Evolutionary conservation across 768 basidiomycete genomes (phyloP).

Genomic region (Lentinula sp.): DNA sequence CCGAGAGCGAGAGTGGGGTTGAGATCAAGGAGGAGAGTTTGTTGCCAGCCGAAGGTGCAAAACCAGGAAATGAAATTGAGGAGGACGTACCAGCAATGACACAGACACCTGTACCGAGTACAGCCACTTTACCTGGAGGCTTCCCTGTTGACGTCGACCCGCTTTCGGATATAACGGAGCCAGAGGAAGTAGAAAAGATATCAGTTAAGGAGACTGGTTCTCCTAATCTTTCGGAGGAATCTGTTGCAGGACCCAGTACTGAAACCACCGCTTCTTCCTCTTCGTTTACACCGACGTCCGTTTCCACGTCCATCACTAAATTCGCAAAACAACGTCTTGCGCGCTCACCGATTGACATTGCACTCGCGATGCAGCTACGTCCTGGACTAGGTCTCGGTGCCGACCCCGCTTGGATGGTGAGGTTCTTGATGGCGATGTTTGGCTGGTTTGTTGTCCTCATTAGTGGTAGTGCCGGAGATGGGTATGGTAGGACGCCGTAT

Average conservation of each 20-base stretch:
- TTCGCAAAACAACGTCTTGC: slow-evolving; percentile 17
- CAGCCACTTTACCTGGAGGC: slow-evolving; percentile 21
- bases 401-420: slow-evolving; percentile 74
- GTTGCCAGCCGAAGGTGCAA: neutral
- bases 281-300: slow-evolving; percentile 7
- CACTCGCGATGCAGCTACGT: slow-evolving; percentile 72
- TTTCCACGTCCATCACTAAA: slow-evolving; percentile 7
- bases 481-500: neutral
- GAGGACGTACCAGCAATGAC: neutral
- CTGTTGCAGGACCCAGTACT: neutral
- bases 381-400: slow-evolving; percentile 66
- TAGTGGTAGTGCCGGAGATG: slow-evolving; percentile 25
- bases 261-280: slow-evolving; percentile 2
- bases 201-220: neutral
- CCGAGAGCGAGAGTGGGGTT: neutral
- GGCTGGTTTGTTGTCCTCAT: slow-evolving; percentile 69
- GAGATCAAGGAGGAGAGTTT: neutral
- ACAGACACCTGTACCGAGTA: neutral
- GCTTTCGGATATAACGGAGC: neutral
- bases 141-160: slow-evolving; percentile 17
- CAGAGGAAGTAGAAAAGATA: neutral
- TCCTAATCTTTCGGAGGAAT: neutral
- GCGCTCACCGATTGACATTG: slow-evolving; percentile 53
- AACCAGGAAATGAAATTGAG: neutral
- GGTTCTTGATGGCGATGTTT: slow-evolving; percentile 75